phyloP scores from a whole-genome alignment of 106 monocot genomes.

The Gastrodia elata region DNA sequence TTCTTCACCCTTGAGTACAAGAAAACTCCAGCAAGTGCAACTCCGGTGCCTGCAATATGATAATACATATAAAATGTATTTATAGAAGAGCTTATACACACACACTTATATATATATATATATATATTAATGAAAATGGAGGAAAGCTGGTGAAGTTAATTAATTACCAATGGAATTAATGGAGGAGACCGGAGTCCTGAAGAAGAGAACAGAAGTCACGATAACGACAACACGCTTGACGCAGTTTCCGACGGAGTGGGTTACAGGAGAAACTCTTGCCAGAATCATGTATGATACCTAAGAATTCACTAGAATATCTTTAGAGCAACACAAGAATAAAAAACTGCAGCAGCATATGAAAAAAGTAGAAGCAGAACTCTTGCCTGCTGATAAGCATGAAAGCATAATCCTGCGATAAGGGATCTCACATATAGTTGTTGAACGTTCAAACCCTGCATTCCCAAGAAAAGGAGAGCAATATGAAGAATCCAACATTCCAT shows the following conservation, averaged over 20 bases:
- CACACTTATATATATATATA: too few relatives aligned
- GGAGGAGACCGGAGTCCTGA: slow-evolving; percentile 76
- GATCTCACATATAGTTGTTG: slow-evolving; percentile 59
- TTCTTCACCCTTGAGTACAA: slow-evolving; percentile 51
- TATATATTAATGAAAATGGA: background rate
- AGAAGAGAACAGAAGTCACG: slow-evolving; percentile 84
- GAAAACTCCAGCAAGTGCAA: slow-evolving; percentile 63
- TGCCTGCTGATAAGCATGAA: slow-evolving; percentile 96
- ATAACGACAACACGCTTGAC: slow-evolving; percentile 96
- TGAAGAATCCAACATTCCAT: background rate
- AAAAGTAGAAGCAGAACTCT: background rate
- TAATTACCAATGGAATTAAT: slow-evolving; percentile 71
- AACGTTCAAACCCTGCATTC: slow-evolving; percentile 71
- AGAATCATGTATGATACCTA: slow-evolving; percentile 89
- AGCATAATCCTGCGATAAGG: slow-evolving; percentile 68
- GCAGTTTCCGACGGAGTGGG: slow-evolving; percentile 94
- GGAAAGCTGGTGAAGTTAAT: background rate
- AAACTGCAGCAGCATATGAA: background rate
- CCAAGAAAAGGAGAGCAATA: background rate
- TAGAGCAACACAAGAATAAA: background rate
- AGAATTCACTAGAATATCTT: background rate
- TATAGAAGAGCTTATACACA: too few relatives aligned
- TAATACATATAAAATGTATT: background rate
- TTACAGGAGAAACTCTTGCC: slow-evolving; percentile 71
- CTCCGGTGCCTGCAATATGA: slow-evolving; percentile 39